These are phyloP conservation scores for Diplodia mutila DNA, from an alignment of 2,329 filamentous ascomycete species.

Conservation along the genomic window DNA sequence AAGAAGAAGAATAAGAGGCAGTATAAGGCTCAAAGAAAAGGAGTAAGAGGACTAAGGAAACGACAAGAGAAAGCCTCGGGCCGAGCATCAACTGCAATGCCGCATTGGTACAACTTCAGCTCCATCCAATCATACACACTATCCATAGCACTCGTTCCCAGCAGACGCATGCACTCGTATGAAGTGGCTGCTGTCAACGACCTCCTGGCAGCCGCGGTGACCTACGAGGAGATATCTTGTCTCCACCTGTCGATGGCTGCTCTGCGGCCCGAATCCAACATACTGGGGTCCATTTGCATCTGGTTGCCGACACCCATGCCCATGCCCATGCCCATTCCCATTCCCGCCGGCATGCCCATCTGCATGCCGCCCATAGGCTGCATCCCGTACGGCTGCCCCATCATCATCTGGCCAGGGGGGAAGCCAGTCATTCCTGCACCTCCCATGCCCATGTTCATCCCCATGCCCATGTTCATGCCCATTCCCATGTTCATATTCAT, in stretches of 20 bases:
- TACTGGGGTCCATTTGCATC: conserved; percentile 35
- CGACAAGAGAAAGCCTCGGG: neutral
- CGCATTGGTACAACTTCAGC: neutral
- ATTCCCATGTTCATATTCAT: conserved; percentile 28
- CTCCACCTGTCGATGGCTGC: conserved; percentile 65
- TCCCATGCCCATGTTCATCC: conserved; percentile 26
- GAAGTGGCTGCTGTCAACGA: neutral
- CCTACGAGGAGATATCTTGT: conserved; percentile 42
- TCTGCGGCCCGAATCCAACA: conserved; percentile 54
- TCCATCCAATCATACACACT: conserved; percentile 3
- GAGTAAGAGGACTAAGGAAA: neutral
- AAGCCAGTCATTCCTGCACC: conserved; percentile 1
- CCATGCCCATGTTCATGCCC: conserved; percentile 20
- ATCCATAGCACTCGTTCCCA: neutral
- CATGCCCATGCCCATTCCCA: conserved; percentile 27
- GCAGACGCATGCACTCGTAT: neutral
- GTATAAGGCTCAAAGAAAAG: neutral
- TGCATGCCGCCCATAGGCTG: conserved; percentile 19
- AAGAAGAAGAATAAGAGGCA: neutral
- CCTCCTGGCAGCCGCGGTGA: neutral
- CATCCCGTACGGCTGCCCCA: conserved; percentile 3
- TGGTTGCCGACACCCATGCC: conserved; percentile 24
- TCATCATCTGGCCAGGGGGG: neutral
- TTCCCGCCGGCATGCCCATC: conserved; percentile 16
- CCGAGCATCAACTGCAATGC: neutral